Evolutionary conservation across 306 rosid genomes (phyloP).

Genomic region (Citrullus amarus): DNA sequence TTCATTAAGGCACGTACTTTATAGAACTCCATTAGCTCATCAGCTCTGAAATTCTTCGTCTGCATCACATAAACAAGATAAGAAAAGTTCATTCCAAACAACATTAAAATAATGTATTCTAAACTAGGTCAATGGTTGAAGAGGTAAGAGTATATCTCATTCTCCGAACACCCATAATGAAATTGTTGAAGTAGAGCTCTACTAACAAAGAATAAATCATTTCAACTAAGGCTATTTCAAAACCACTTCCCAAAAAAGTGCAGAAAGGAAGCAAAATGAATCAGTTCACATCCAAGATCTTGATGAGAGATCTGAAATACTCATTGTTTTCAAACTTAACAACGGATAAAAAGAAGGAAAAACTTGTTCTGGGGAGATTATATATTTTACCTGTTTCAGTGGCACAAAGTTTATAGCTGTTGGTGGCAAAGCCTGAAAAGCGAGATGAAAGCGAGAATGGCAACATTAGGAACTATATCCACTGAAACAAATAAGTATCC

Average conservation of each 20-base stretch:
- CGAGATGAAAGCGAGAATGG: slow-evolving; percentile 5
- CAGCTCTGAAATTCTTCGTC: slow-evolving; percentile 75
- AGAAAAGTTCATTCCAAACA: neutral
- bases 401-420: slow-evolving; percentile 66
- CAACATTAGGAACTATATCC: neutral
- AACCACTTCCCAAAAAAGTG: neutral
- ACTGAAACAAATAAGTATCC: neutral
- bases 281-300: neutral
- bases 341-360: neutral
- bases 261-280: neutral
- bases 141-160: neutral
- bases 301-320: neutral
- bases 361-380: neutral
- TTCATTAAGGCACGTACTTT: slow-evolving; percentile 44
- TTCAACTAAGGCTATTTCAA: neutral
- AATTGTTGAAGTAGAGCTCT: neutral
- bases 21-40: slow-evolving; percentile 85
- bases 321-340: neutral
- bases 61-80: slow-evolving; percentile 12
- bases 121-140: neutral
- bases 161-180: neutral
- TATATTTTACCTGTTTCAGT: slow-evolving; percentile 59
- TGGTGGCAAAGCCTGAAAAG: slow-evolving; percentile 76
- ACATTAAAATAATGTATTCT: neutral
- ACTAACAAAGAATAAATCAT: neutral